Evolutionary conservation across 768 basidiomycete genomes (phyloP).

Genomic region (Leccinum fibrillosum): DNA sequence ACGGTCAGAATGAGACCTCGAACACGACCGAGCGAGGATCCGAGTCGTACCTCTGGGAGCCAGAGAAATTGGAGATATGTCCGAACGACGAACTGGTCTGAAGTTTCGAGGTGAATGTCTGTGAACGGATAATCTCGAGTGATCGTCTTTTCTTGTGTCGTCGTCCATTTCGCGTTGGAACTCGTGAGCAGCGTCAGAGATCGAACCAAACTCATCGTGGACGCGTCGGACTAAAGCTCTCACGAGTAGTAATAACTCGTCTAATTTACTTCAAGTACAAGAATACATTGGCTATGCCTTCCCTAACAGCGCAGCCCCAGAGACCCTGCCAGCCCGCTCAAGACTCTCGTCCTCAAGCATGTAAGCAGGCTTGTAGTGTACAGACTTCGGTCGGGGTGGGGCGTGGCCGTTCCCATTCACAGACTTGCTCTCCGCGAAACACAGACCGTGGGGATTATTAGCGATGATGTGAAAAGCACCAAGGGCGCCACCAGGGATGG

Average conservation of each 20-base stretch:
- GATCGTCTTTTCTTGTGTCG: constrained; percentile 56
- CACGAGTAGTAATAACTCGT: not conserved
- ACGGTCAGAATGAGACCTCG: constrained; percentile 9
- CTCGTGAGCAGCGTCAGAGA: constrained; percentile 21
- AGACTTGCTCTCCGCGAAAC: constrained; percentile 11
- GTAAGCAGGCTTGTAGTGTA: constrained; percentile 73
- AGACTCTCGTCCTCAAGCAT: constrained; percentile 71
- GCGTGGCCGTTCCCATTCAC: not conserved
- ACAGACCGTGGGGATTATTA: constrained; percentile 18
- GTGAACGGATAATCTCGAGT: constrained; percentile 54
- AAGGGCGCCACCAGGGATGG: not conserved
- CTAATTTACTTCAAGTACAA: not conserved
- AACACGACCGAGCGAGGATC: not conserved
- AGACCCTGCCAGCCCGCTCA: constrained; percentile 67
- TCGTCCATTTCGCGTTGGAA: constrained; percentile 46
- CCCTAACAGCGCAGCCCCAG: constrained; percentile 16
- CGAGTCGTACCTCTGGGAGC: constrained; percentile 62
- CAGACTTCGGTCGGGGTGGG: constrained; percentile 4
- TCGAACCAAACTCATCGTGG: constrained; percentile 16
- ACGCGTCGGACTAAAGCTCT: not conserved
- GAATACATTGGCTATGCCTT: constrained; percentile 1
- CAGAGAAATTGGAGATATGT: constrained; percentile 75
- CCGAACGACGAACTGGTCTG: constrained; percentile 57
- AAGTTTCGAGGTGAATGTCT: constrained; percentile 40
- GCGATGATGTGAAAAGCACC: constrained; percentile 21